Percentiles rank a stretch among this genome's conserved stretches.
Conservation (phyloP, 2,329 filamentous ascomycete species). For the Aspergillus alliaceus region DNA sequence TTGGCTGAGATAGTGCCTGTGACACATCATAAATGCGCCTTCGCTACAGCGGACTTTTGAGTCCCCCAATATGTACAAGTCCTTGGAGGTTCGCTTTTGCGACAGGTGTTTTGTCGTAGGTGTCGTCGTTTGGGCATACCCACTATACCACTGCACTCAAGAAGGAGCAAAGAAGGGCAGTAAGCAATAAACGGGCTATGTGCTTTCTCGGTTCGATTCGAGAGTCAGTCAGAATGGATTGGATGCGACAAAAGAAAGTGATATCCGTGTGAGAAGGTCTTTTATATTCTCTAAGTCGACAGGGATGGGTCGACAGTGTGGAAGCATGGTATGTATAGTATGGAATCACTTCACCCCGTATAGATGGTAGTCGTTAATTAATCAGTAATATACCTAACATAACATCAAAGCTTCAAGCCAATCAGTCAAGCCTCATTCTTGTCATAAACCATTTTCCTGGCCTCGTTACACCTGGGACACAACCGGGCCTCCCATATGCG, state of each 20-base stretch:
- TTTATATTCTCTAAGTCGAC: neutral
- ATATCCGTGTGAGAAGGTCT: no score
- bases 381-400: conserved; percentile 21
- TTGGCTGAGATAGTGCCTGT: no score
- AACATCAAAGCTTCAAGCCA: conserved; percentile 18
- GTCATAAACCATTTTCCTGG: conserved; percentile 19
- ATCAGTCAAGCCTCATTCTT: conserved; percentile 11
- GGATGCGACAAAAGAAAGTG: no score
- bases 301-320: neutral
- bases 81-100: neutral
- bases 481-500: conserved; percentile 20
- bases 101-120: neutral
- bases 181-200: no score
- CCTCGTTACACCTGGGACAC: conserved; percentile 19
- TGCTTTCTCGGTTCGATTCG: no score
- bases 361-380: conserved; percentile 12
- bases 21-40: no score
- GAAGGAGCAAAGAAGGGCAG: no score
- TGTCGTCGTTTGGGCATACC: no score
- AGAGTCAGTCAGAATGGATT: no score
- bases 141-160: no score
- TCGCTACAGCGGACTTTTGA: neutral
- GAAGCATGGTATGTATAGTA: neutral
- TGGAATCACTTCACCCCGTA: neutral
- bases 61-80: neutral